Evolutionary conservation across 1,284 basidiomycete genomes (phyloP).

Genomic region (Ustilago trichophora): DNA sequence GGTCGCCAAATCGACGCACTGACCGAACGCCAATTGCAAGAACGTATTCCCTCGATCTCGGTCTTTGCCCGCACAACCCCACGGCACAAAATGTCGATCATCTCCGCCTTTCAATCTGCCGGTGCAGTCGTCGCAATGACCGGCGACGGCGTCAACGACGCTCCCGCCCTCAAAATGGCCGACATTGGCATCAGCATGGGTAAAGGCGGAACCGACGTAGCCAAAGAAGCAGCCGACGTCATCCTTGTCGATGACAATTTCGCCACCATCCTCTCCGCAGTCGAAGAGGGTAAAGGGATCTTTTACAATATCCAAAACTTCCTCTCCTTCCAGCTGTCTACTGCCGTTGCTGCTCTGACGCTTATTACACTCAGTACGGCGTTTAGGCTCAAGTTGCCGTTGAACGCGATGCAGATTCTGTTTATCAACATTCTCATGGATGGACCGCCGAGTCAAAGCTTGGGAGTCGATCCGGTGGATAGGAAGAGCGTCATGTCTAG

Average conservation of each 20-base stretch:
- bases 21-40: constrained; percentile 80
- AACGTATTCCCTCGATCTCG: constrained; percentile 80
- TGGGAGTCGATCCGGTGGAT: constrained; percentile 96
- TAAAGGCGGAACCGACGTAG: constrained; percentile 93
- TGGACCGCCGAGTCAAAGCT: constrained; percentile 93
- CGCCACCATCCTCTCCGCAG: constrained; percentile 88
- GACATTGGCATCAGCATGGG: constrained; percentile 99
- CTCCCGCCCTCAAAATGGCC: constrained; percentile 95
- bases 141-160: constrained; percentile 97
- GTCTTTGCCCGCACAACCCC: constrained; percentile 96
- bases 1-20: constrained; percentile 82
- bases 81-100: constrained; percentile 95
- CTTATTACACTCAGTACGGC: constrained; percentile 92
- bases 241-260: constrained; percentile 98
- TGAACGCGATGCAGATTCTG: constrained; percentile 98
- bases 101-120: constrained; percentile 86
- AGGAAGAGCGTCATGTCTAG: constrained; percentile 80
- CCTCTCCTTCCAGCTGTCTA: constrained; percentile 93
- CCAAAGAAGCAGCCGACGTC: constrained; percentile 96
- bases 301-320: constrained; percentile 99
- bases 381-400: constrained; percentile 85
- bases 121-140: constrained; percentile 97
- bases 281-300: constrained; percentile 96
- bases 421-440: constrained; percentile 99
- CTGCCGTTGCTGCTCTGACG: constrained; percentile 91